Percentiles rank a stretch among this genome's conserved stretches.
Evolutionary conservation across 176 grass and related monocot species (phyloP).

Genomic region (Poa pratensis): DNA sequence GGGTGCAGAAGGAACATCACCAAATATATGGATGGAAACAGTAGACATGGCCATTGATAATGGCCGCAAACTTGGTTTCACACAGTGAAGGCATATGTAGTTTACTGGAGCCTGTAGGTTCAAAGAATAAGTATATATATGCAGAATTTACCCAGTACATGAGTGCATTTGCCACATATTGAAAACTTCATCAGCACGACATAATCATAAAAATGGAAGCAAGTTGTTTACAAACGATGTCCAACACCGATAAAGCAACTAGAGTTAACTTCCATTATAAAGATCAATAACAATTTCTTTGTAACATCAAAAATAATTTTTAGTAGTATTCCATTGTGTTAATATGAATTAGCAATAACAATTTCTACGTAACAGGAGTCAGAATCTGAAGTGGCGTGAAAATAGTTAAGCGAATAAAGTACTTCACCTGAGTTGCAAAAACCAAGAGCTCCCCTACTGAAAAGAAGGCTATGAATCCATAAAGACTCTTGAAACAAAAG

Average conservation of each 20-base stretch:
- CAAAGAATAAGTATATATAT: conserved; percentile 31
- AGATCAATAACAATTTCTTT: background rate
- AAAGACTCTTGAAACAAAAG: conserved; percentile 99
- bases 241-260: background rate
- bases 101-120: conserved; percentile 88
- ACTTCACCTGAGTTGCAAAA: conserved; percentile 93
- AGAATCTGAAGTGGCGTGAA: background rate
- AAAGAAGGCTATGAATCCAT: conserved; percentile 91
- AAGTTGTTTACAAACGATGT: background rate
- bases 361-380: background rate
- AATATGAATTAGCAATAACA: conserved; percentile 12
- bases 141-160: background rate
- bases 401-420: conserved; percentile 15
- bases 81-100: conserved; percentile 90
- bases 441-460: conserved; percentile 83
- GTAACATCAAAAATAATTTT: background rate
- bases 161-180: conserved; percentile 7
- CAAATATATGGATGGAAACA: conserved; percentile 99
- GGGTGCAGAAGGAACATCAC: conserved; percentile 97
- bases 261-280: conserved; percentile 24
- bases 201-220: conserved; percentile 1
- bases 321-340: background rate
- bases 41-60: conserved; percentile 98
- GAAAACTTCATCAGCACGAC: background rate
- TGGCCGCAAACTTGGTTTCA: conserved; percentile 86